A percentile compares a stretch with the other conserved stretches of the same genome.
phyloP scores from a whole-genome alignment of 1,284 basidiomycete species.

The Wallemia mellicola region DNA sequence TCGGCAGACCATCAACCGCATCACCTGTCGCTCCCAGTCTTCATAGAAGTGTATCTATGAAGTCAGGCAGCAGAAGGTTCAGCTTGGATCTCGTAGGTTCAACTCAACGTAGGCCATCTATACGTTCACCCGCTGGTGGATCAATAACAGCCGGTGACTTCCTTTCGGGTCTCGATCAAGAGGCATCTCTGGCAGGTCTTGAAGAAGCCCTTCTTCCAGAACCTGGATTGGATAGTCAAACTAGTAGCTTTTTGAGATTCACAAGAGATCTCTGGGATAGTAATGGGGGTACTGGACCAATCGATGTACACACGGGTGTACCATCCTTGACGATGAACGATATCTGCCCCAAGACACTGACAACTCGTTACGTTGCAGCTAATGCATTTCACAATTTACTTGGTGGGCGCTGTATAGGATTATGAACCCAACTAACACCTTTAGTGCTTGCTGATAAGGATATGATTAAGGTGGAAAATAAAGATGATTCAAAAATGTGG shows the following conservation, averaged over 20 bases:
- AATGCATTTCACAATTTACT: neutral
- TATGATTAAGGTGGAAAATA: neutral
- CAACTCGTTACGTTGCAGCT: neutral
- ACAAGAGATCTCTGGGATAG: neutral
- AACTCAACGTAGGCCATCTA: neutral
- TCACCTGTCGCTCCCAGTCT: neutral
- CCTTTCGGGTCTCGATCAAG: neutral
- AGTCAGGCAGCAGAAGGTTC: neutral
- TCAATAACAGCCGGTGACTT: neutral
- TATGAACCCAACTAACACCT: neutral
- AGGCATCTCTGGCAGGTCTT: neutral
- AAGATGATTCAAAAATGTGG: neutral
- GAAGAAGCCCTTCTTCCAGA: neutral
- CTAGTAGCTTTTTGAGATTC: neutral
- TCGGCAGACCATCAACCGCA: neutral
- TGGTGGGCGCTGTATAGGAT: neutral
- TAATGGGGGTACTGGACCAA: neutral
- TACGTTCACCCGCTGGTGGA: neutral
- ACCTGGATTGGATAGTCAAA: neutral
- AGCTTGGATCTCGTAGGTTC: neutral
- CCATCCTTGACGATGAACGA: neutral
- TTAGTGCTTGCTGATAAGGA: neutral
- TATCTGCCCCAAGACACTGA: neutral
- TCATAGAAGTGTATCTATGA: neutral
- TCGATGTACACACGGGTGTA: neutral